phyloP scores from a whole-genome alignment of 1,284 basidiomycete genomes.

The Naganishia albida region DNA sequence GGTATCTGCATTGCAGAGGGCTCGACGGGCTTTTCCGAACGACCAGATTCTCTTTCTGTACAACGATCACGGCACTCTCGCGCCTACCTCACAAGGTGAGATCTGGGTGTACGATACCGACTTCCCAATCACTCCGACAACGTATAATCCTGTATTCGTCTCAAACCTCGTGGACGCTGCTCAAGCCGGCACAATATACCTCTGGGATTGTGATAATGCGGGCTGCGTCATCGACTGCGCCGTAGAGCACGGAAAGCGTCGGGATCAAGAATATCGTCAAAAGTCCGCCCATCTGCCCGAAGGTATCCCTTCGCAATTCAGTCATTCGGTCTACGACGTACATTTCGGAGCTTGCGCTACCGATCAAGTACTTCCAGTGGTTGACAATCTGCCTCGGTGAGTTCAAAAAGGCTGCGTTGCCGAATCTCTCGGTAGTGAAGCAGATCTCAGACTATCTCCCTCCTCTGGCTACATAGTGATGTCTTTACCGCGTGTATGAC shows the following conservation, averaged over 20 bases:
- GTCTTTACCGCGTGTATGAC: conserved; percentile 33
- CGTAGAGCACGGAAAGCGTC: conserved; percentile 29
- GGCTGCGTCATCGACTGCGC: conserved; percentile 30
- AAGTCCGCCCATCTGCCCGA: conserved; percentile 10
- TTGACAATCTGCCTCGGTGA: conserved; percentile 31
- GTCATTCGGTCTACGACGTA: conserved; percentile 20
- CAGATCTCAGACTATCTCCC: not conserved
- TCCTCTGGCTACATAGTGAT: conserved; percentile 17
- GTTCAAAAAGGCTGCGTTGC: not conserved
- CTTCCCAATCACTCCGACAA: conserved; percentile 32
- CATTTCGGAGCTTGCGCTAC: conserved; percentile 32
- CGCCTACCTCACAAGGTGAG: conserved; percentile 32
- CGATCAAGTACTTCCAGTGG: conserved; percentile 26
- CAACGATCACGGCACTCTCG: conserved; percentile 30
- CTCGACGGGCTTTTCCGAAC: conserved; percentile 18
- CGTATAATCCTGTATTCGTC: conserved; percentile 33
- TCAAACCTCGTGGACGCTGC: conserved; percentile 28
- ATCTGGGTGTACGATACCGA: conserved; percentile 35
- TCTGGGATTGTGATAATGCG: conserved; percentile 35
- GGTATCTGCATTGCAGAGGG: conserved; percentile 17
- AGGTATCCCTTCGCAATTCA: conserved; percentile 8
- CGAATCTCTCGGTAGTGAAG: not conserved
- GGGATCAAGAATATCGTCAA: conserved; percentile 20
- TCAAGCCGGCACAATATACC: conserved; percentile 29
- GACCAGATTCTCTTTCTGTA: conserved; percentile 33